These are phyloP conservation scores for Xanthoconium stramineum DNA, from an alignment of 768 basidiomycete species.

Conservation along the genomic window DNA sequence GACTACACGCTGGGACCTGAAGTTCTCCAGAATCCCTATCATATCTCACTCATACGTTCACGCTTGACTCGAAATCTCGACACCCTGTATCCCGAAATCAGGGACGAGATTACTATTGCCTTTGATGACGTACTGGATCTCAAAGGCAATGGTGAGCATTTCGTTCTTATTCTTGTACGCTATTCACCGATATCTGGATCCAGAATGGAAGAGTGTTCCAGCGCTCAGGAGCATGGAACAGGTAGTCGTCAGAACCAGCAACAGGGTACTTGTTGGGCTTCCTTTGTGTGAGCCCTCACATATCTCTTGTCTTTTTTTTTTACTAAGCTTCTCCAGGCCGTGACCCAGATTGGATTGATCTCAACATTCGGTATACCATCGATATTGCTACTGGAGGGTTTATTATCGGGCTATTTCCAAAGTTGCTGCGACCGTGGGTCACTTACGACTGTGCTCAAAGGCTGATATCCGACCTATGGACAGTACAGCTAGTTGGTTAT, in stretches of 20 bases:
- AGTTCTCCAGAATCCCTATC: conserved; percentile 27
- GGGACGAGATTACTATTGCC: too few relatives aligned
- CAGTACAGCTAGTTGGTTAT: too few relatives aligned
- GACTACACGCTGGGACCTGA: conserved; percentile 37
- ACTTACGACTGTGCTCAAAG: too few relatives aligned
- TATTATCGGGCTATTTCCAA: conserved; percentile 31
- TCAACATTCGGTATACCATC: conserved; percentile 31
- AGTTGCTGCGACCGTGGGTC: conserved; percentile 8
- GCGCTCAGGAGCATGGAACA: neutral
- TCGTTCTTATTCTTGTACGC: neutral
- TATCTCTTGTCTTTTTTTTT: neutral
- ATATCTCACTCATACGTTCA: conserved; percentile 24
- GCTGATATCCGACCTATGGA: too few relatives aligned
- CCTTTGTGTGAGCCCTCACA: conserved; percentile 38
- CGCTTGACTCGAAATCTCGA: neutral
- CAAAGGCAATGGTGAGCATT: neutral
- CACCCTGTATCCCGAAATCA: neutral
- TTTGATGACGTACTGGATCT: too few relatives aligned
- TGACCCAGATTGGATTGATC: conserved; percentile 32
- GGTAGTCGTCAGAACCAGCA: neutral
- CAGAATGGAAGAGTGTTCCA: conserved; percentile 2
- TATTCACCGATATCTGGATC: neutral
- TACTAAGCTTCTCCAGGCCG: conserved; percentile 31
- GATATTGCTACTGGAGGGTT: conserved; percentile 20
- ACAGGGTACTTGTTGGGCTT: conserved; percentile 42